Evolutionary conservation across 192 early-diverging fungal genomes (phyloP).

Genomic region (Coemansia sp.): DNA sequence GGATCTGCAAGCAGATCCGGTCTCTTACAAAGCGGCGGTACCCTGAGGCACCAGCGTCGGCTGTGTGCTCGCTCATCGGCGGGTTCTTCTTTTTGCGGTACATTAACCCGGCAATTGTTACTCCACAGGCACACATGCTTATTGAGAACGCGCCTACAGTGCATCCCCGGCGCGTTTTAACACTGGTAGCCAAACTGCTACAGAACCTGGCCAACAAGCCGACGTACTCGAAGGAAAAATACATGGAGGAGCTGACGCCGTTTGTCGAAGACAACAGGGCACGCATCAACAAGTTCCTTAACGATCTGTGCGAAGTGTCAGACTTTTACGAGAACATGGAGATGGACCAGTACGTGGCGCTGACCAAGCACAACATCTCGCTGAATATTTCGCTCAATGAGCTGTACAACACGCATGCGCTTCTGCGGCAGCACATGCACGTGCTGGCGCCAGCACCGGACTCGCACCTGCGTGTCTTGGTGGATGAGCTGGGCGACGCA

Average conservation of each 20-base stretch:
- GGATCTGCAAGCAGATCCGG: conserved; percentile 98
- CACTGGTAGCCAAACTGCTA: conserved; percentile 89
- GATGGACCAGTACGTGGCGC: conserved; percentile 97
- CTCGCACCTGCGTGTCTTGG: conserved; percentile 72
- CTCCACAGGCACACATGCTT: conserved; percentile 93
- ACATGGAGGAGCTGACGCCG: conserved; percentile 84
- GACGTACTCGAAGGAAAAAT: conserved; percentile 84
- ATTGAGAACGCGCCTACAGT: conserved; percentile 76
- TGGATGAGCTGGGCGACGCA: conserved; percentile 76
- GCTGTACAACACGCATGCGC: conserved; percentile 87
- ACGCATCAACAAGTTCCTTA: conserved; percentile 84
- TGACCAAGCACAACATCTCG: conserved; percentile 89
- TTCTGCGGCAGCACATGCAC: conserved; percentile 81
- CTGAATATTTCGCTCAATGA: conserved; percentile 92
- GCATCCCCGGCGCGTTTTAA: conserved; percentile 82
- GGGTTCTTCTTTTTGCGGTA: conserved; percentile 97
- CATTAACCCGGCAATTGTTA: conserved; percentile 97
- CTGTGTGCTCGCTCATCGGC: conserved; percentile 92
- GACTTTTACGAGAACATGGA: conserved; percentile 96
- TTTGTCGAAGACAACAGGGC: conserved; percentile 87
- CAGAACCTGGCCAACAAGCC: conserved; percentile 96
- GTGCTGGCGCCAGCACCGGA: conserved; percentile 76
- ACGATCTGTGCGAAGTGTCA: conserved; percentile 88
- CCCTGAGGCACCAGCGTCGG: conserved; percentile 83
- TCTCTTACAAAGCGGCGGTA: conserved; percentile 90